Evolutionary conservation across 2,329 filamentous ascomycete species (phyloP).

Genomic region (Epicoccum nigrum): DNA sequence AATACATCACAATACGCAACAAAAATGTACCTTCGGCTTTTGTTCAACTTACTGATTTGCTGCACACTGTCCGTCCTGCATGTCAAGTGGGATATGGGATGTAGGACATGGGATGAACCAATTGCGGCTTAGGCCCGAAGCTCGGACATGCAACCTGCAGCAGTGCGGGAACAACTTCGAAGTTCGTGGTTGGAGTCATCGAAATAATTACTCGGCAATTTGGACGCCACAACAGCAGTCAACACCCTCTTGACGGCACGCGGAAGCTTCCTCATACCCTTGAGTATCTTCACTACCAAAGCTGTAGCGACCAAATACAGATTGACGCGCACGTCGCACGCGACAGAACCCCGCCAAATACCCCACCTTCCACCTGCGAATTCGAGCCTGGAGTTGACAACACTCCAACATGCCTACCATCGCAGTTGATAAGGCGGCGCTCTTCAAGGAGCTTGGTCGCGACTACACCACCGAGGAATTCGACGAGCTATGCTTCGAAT

Average conservation of each 20-base stretch:
- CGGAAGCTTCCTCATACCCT: neutral
- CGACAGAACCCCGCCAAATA: constrained; percentile 33
- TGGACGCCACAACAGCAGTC: constrained; percentile 11
- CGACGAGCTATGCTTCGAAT: constrained; percentile 97
- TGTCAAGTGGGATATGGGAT: constrained; percentile 5
- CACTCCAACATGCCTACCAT: constrained; percentile 86
- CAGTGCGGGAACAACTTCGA: constrained; percentile 10
- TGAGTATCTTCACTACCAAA: neutral
- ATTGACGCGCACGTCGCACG: constrained; percentile 27
- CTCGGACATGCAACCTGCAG: constrained; percentile 4
- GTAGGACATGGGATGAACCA: neutral
- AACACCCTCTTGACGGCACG: neutral
- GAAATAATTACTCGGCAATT: constrained; percentile 14
- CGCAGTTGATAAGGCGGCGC: constrained; percentile 90
- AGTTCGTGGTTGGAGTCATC: constrained; percentile 18
- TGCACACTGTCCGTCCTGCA: neutral
- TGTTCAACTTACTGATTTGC: too few species aligned
- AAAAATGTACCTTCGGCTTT: too few species aligned
- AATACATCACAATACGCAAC: too few species aligned
- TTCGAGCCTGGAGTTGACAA: constrained; percentile 12
- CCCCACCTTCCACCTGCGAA: constrained; percentile 35
- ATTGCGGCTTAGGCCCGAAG: constrained; percentile 8
- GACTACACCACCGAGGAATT: constrained; percentile 94
- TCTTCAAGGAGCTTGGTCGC: constrained; percentile 90
- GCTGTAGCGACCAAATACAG: constrained; percentile 13